Evolutionary conservation across 352 stramenopile genomes (phyloP), one percentile per base, ranked within the genome.

Genomic region (Albugo candida): DNA sequence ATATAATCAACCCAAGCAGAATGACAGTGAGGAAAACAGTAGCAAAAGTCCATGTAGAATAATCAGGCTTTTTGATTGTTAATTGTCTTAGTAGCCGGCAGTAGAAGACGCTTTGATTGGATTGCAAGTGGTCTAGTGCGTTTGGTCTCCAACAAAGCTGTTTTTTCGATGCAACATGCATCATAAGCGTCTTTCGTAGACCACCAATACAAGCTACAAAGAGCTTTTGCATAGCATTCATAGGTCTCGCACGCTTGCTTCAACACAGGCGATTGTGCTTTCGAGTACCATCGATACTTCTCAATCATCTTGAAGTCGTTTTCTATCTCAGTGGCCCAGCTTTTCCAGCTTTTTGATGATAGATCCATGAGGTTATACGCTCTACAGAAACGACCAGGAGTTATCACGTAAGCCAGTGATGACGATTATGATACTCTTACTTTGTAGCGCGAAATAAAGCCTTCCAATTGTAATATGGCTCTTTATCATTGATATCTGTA

Each of bases 211-310:
- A 84, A 41, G 6, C 72, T 81, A 35, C 76, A 89, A 41, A 83
- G 41, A 43, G 66, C 76, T 36, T 80, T 48, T 6, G 71, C 70
- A 40, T 65, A 67, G 47, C 76, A 89, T 1, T 51, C 36, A 16
- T 14, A 14, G 16, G 14, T 41, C 5, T 41, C 36, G 16, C 36
- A 41, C 36, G n/a, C n/a, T n/a, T n/a, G n/a, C n/a, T n/a, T n/a
- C n/a, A n/a, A n/a, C n/a, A n/a, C n/a, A n/a, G 63, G 55, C 18
- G 75, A 81, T 49, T 68, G 68, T 14, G 75, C 78, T 57, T 88
- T 87, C 67, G 80, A 86, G 60, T 91, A 82, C 60, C 63, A 80
- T 51, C 81, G 81, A 61, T 91, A 91, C 13, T 55, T 51, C 18
- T 81, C 64, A 18, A 86, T 53, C 13, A 91, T 62, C 13, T 52